Base-by-base conservation (phyloP, 805 yeast genomes). In the Dipodascopsis uninucleata region DNA sequence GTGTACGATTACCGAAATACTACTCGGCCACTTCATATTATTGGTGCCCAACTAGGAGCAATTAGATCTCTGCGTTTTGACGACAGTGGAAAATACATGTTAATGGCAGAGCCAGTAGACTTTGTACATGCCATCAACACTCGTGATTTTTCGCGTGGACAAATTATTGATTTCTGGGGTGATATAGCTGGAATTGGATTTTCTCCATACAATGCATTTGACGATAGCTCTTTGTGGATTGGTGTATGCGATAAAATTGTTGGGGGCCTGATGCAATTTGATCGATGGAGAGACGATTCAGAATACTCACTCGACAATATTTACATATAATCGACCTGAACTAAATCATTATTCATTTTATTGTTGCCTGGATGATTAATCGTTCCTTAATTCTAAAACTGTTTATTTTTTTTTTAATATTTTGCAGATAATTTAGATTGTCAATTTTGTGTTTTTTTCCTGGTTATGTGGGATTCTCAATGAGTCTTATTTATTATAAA, bases 61-160 rank as follows among this genome's bases (percentile, higher is more conserved):
- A 71, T 78, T 8, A 59, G 83, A 31, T 75, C 76, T 51, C 68
- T 79, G 47, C 68, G 68, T 49, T 78, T 77, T 56, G 74, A 76
- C 56, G 55, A 62, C 8, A 58, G 59, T 10, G 77, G 81, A 2
- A 66, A 68, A 7, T 69, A 62, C 47, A 53, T 79, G 7, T 68
- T 73, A 9, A 75, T 79, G 71, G 80, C 79, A 3, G 84, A 79
- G 53, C 71, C 78, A 28, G 66, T 77, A 41, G 85, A 79, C 56
- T 77, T 75, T 53, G 75, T 75, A 5, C 79, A 80, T 9, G 53
- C 79, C 2, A 55, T 78, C 8, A 70, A 70, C 45, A 53, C 74
- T 43, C 40, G 34, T 16, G 47, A 41, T 3, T 39, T 21, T 6
- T 32, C 44, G 0, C 32, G 55, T 4, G 69, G 69, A 9, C 83